phyloP scores from a whole-genome alignment of 331 rosid species.

The Arachis monticola region DNA sequence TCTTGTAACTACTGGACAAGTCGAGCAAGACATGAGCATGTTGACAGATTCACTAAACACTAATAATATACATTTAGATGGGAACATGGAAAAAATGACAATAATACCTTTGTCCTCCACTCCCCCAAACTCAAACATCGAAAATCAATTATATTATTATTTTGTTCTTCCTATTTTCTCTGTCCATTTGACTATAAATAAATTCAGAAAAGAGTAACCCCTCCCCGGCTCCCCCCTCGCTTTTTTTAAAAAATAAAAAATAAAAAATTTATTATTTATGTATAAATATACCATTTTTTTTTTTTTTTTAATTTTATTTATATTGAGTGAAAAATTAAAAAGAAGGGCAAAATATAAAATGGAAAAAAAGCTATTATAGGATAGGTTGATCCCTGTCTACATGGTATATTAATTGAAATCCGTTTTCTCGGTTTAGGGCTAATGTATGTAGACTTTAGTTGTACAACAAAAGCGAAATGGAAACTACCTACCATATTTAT shows the following conservation, averaged over 20 bases:
- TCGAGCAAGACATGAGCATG: conserved; percentile 58
- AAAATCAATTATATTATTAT: conserved; percentile 26
- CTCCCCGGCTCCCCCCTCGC: too few relatives aligned
- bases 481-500: conserved; percentile 34
- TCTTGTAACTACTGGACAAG: conserved; percentile 62
- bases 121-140: conserved; percentile 43
- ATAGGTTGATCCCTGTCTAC: conserved; percentile 8
- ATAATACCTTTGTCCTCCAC: conserved; percentile 66
- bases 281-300: too few relatives aligned
- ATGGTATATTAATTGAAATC: conserved; percentile 9
- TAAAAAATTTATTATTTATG: too few relatives aligned
- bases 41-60: conserved; percentile 47
- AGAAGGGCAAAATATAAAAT: conserved; percentile 24
- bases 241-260: too few relatives aligned
- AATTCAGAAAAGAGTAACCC: neutral
- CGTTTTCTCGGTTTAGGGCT: conserved; percentile 32
- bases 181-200: conserved; percentile 5
- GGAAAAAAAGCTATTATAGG: neutral
- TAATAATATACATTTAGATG: conserved; percentile 43
- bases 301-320: too few relatives aligned
- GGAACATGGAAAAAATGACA: conserved; percentile 56
- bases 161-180: conserved; percentile 5
- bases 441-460: neutral
- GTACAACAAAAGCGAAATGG: conserved; percentile 13
- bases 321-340: neutral